phyloP scores from a whole-genome alignment of 208 protist species.

The Leishmania braziliensis region DNA sequence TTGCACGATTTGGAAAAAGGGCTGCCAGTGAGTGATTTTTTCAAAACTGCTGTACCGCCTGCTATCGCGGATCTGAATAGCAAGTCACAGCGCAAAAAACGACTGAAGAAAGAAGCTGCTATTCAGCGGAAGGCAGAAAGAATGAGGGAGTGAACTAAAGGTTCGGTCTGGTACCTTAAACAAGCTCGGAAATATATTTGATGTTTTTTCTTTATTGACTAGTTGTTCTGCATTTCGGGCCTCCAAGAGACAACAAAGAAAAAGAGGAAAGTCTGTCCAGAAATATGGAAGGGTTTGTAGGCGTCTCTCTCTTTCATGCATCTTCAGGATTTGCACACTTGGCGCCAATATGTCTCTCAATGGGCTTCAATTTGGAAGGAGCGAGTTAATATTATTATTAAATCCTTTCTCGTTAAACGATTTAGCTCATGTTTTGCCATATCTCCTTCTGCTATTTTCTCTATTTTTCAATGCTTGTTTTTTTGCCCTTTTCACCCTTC shows the following conservation, averaged over 20 bases:
- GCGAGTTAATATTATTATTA: not conserved
- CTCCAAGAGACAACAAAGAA: not conserved
- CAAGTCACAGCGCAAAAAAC: conserved; percentile 38
- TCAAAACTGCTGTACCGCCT: not conserved
- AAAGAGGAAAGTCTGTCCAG: not conserved
- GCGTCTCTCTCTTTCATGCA: not conserved
- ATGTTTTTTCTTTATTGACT: not conserved
- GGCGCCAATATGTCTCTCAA: not conserved
- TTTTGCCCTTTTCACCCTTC: not conserved
- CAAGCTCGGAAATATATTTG: not conserved
- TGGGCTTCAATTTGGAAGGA: not conserved
- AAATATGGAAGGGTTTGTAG: not conserved
- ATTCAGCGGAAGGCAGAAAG: conserved; percentile 12
- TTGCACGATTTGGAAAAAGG: conserved; percentile 23
- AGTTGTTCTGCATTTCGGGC: not conserved
- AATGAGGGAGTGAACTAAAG: not conserved
- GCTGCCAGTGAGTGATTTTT: conserved; percentile 22
- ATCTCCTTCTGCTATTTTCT: not conserved
- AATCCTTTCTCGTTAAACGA: not conserved
- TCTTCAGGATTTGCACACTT: not conserved
- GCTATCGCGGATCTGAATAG: conserved; percentile 19
- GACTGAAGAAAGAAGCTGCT: conserved; percentile 13
- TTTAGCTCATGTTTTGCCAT: conserved; percentile 6
- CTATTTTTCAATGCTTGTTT: not conserved
- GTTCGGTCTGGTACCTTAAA: not conserved